These are phyloP conservation scores for Jatropha podagrica DNA, from an alignment of 441 rosid species.

Conservation along the genomic window DNA sequence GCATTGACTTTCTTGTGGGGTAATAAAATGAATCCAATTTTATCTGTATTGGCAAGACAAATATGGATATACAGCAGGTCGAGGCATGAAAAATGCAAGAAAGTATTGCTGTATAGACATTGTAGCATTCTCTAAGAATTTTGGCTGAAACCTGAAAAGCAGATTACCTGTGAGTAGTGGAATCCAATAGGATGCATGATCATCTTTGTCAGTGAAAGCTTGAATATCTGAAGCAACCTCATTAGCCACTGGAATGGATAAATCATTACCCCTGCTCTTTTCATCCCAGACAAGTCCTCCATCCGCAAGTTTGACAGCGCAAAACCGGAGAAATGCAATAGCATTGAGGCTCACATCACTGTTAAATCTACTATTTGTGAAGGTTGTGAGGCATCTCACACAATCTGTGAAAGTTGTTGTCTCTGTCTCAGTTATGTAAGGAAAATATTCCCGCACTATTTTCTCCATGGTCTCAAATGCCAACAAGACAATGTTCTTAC, in stretches of 20 bases:
- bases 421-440: constrained; percentile 96
- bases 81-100: neutral
- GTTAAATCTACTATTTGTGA: constrained; percentile 91
- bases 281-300: constrained; percentile 82
- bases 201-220: constrained; percentile 59
- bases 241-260: constrained; percentile 34
- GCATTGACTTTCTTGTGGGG: neutral
- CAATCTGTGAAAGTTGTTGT: constrained; percentile 89
- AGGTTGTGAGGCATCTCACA: constrained; percentile 91
- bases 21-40: neutral
- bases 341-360: constrained; percentile 97
- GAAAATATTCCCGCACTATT: constrained; percentile 93
- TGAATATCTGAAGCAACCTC: constrained; percentile 43
- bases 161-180: constrained; percentile 88
- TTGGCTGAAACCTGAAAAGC: constrained; percentile 11
- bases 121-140: constrained; percentile 16
- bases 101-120: neutral
- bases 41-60: neutral
- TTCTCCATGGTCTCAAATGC: constrained; percentile 98
- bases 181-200: constrained; percentile 82
- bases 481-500: constrained; percentile 81
- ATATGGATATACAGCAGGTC: neutral
- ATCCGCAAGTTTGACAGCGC: constrained; percentile 96
- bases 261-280: constrained; percentile 45
- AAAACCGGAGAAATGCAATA: constrained; percentile 95